Conservation (phyloP, 1,284 basidiomycete genomes). For the Apiotrichum veenhuisii region DNA sequence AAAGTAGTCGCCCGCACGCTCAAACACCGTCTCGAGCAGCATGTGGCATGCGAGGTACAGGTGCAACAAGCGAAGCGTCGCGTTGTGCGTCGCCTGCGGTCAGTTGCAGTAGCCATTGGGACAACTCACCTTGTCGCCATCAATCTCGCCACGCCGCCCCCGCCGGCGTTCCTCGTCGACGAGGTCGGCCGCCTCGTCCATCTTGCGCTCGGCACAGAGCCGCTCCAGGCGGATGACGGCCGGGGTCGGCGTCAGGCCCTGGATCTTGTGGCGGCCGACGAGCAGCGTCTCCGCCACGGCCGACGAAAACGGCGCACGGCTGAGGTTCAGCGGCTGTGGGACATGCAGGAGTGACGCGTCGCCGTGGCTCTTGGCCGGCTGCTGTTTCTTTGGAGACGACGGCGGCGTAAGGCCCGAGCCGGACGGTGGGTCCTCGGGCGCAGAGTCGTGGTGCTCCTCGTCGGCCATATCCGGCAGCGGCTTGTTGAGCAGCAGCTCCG, state of each 20-base stretch:
- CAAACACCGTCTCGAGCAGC: conserved; percentile 47
- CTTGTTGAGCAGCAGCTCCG: neutral
- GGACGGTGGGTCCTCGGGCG: conserved; percentile 34
- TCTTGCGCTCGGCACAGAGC: conserved; percentile 41
- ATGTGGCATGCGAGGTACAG: conserved; percentile 47
- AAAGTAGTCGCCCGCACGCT: conserved; percentile 48
- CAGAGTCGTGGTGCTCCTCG: neutral
- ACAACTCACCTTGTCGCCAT: conserved; percentile 38
- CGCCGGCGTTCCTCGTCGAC: conserved; percentile 45
- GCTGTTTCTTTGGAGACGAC: conserved; percentile 28
- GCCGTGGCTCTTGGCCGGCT: conserved; percentile 22
- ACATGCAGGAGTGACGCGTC: conserved; percentile 21
- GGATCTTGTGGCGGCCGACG: conserved; percentile 43
- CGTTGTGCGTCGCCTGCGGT: conserved; percentile 35
- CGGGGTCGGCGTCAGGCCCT: conserved; percentile 46
- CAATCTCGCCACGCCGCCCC: conserved; percentile 41
- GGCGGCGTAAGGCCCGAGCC: conserved; percentile 44
- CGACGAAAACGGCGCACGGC: conserved; percentile 29
- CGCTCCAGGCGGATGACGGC: conserved; percentile 43
- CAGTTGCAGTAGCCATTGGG: conserved; percentile 6
- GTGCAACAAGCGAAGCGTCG: conserved; percentile 47
- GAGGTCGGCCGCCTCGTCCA: conserved; percentile 46
- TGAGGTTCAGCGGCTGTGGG: neutral
- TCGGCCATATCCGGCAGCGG: conserved; percentile 2
- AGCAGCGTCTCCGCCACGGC: conserved; percentile 47